Evolutionary conservation across 2,329 filamentous ascomycete species (phyloP), one percentile per base, ranked within the genome.

Genomic region (Paraphoma chrysanthemicola): DNA sequence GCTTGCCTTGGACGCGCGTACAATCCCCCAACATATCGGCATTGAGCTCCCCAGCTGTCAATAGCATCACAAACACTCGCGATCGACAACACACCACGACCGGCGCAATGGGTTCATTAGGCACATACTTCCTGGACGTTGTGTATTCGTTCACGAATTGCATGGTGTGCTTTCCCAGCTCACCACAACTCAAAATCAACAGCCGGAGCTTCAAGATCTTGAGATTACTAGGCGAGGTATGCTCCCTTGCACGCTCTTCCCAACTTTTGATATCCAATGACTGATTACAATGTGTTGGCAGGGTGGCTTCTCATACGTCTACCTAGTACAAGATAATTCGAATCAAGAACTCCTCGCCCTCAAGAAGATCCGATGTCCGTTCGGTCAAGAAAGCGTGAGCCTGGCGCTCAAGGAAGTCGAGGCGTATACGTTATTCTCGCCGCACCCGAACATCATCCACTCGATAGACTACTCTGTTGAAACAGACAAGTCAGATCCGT

Each of bases 221-320:
- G 68, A 90, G 95, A 57, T 83, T 99, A 48, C 85, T 99, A 3
- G 95, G 95, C 77, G 95, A 99, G 85, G 91, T 93, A 81, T 67
- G 82, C 17, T 53, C 29, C 48, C 17, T 38, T 44, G 42, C 38
- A 31, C 23, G 23, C 2, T 23, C 23, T 23, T 23, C 23, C 23
- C 23, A 23, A 23, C 23, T 23, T n/a, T 38, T 12, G 12, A 5
- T 31, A 47, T 28, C 28, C 48, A 23, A 42, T 56, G n/a, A 57
- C 51, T 51, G 29, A 62, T 47, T 6, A 36, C 18, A 14, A 36
- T 23, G 38, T 16, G 14, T 31, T 23, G 29, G 41, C 31, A 94
- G 90, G 95, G 95, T 75, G 95, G 95, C 72, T 99, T 99, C 83
- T 97, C 93, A 64, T 99, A 98, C 79, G 95, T 99, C 68, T 99